Evolutionary conservation across 2,329 filamentous ascomycete genomes (phyloP).

Genomic region (Amauroascus verrucosus): DNA sequence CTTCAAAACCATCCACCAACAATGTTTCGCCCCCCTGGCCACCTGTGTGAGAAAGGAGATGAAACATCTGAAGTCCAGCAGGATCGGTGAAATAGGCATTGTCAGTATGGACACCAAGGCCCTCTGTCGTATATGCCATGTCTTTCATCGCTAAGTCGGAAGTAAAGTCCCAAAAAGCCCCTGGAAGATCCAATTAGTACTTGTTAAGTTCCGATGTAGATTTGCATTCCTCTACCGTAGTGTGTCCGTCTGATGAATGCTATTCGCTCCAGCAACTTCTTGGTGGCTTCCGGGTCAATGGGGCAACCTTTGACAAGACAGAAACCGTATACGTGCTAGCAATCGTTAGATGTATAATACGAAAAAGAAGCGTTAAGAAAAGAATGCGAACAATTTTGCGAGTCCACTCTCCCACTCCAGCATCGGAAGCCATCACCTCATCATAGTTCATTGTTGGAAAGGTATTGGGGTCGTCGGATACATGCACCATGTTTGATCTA

Average conservation of each 20-base stretch:
- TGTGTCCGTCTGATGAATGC: constrained; percentile 83
- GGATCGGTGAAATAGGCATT: constrained; percentile 94
- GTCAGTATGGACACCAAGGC: constrained; percentile 79
- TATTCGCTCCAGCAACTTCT: constrained; percentile 67
- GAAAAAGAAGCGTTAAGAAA: constrained; percentile 2
- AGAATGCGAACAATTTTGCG: constrained; percentile 41
- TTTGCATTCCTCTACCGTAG: constrained; percentile 59
- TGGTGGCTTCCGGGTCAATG: constrained; percentile 57
- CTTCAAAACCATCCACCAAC: constrained; percentile 77
- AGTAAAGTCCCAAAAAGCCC: constrained; percentile 75
- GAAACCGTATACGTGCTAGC: constrained; percentile 59
- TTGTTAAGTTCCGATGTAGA: background rate
- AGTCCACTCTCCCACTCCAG: constrained; percentile 53
- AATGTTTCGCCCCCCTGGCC: constrained; percentile 61
- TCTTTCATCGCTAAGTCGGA: constrained; percentile 80
- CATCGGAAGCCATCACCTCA: constrained; percentile 49
- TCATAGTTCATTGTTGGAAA: constrained; percentile 53
- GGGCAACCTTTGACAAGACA: constrained; percentile 66
- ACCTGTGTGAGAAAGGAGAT: constrained; percentile 68
- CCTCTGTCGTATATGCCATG: constrained; percentile 80
- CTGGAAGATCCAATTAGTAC: constrained; percentile 22
- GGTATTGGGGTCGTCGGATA: constrained; percentile 26
- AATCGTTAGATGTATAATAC: constrained; percentile 6
- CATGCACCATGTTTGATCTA: constrained; percentile 13
- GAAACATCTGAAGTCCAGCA: constrained; percentile 82